A percentile compares a stretch with the other conserved stretches of the same genome.
Conservation (phyloP, 306 rosid genomes). For the Pyrus pyrifolia region DNA sequence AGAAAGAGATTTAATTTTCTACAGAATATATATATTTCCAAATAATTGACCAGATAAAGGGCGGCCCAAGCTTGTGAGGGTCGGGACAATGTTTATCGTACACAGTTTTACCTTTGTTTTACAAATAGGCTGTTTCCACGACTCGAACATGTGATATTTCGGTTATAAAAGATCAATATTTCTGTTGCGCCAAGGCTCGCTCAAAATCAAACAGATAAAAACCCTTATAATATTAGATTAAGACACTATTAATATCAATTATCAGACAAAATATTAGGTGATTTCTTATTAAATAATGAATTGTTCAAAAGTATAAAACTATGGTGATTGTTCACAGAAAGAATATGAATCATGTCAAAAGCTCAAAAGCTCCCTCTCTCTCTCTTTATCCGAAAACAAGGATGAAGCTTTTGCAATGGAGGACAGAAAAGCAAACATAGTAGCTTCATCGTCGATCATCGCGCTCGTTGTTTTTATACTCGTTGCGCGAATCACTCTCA, state of each 20-base stretch:
- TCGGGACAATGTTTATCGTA: too few relatives aligned
- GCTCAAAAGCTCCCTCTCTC: neutral
- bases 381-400: neutral
- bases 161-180: too few relatives aligned
- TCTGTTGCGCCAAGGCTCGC: too few relatives aligned
- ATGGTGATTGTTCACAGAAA: neutral
- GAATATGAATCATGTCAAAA: neutral
- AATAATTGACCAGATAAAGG: neutral
- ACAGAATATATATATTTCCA: neutral
- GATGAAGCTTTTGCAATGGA: slow-evolving; percentile 47
- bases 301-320: neutral
- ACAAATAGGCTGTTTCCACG: too few relatives aligned
- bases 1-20: neutral
- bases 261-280: slow-evolving; percentile 6
- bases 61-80: too few relatives aligned
- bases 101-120: rapidly evolving
- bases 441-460: slow-evolving; percentile 33
- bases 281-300: neutral
- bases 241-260: neutral
- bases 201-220: neutral
- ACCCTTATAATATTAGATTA: neutral
- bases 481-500: slow-evolving; percentile 39
- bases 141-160: too few relatives aligned
- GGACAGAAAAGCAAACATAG: slow-evolving; percentile 48
- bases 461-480: slow-evolving; percentile 37